phyloP scores from a whole-genome alignment of 495 filamentous ascomycete genomes.

The Extremus antarcticus region DNA sequence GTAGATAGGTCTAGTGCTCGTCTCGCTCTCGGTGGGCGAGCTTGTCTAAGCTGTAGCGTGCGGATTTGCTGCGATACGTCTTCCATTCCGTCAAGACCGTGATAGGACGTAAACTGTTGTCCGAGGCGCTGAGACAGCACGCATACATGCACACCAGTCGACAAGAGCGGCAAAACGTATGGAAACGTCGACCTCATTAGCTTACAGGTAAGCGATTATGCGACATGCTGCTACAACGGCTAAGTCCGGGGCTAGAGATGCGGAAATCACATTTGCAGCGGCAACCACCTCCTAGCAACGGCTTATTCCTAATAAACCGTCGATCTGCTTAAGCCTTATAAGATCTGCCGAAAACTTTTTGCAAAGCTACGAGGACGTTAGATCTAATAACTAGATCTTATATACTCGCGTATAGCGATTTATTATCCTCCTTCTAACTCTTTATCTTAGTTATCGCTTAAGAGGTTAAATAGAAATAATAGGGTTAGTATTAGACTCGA shows the following conservation, averaged over 20 bases:
- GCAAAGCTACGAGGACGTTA: slow-evolving; percentile 1
- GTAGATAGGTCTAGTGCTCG: background rate
- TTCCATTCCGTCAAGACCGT: slow-evolving; percentile 2
- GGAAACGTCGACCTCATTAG: background rate
- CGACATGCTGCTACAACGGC: slow-evolving; percentile 1
- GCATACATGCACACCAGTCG: background rate
- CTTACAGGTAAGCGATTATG: background rate
- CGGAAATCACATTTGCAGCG: background rate
- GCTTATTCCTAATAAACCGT: background rate
- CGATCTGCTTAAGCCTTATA: background rate
- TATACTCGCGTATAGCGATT: background rate
- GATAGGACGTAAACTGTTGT: background rate
- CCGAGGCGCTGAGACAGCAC: slow-evolving; percentile 1
- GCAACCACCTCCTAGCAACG: background rate
- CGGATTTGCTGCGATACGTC: slow-evolving; percentile 1
- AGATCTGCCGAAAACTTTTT: background rate
- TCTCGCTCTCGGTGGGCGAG: slow-evolving; percentile 1
- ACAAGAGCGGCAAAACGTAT: background rate
- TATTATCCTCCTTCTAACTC: background rate
- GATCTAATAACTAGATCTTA: background rate
- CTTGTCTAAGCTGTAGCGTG: background rate
- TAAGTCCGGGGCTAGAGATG: background rate
- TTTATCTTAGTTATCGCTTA: background rate
- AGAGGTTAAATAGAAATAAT: background rate
- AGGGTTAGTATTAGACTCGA: slow-evolving; percentile 1